Conservation (phyloP, 441 rosid species). For the Aquilaria agallochum region DNA sequence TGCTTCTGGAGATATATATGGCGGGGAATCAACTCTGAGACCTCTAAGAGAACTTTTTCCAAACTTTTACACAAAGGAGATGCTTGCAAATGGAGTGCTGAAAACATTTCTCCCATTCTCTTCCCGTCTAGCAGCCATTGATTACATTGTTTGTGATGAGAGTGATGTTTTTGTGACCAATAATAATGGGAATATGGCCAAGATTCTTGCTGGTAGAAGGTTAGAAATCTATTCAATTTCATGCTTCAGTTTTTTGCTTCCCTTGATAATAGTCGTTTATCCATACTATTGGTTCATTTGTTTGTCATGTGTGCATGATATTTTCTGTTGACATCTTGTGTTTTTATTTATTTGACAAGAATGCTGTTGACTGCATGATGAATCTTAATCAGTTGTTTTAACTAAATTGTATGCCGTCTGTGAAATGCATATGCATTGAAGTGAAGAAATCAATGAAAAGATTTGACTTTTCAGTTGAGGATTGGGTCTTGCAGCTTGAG, state of each 20-base stretch:
- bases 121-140: conserved; percentile 91
- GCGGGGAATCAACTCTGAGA: conserved; percentile 83
- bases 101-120: conserved; percentile 76
- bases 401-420: no score
- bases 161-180: conserved; percentile 94
- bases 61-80: conserved; percentile 91
- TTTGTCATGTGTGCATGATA: conserved; percentile 4
- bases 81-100: conserved; percentile 78
- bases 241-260: no score
- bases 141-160: conserved; percentile 88
- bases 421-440: no score
- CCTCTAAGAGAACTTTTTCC: conserved; percentile 92
- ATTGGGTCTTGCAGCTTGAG: no score
- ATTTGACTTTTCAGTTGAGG: no score
- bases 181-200: conserved; percentile 98
- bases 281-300: no score
- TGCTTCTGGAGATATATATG: conserved; percentile 98
- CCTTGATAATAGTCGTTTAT: neutral
- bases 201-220: conserved; percentile 98
- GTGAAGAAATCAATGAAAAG: no score
- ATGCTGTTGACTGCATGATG: conserved; percentile 1
- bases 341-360: no score
- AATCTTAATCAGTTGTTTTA: neutral
- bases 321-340: neutral
- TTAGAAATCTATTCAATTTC: conserved; percentile 31